Conservation (phyloP, 2,329 filamentous ascomycete species). For the Drechmeria coniospora region DNA sequence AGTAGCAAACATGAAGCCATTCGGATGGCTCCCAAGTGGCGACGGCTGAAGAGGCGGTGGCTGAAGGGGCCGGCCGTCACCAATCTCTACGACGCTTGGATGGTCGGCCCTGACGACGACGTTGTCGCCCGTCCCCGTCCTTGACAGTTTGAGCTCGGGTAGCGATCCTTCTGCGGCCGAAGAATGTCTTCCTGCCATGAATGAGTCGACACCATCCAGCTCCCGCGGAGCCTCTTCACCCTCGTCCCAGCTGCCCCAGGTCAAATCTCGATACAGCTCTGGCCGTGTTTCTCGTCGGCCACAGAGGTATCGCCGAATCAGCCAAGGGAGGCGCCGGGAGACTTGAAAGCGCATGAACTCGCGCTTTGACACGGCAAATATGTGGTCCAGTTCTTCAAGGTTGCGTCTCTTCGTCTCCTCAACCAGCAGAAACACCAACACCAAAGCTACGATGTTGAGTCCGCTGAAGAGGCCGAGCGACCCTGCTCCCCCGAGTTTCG, state of each 20-base stretch:
- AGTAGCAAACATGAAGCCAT: no score
- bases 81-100: slow-evolving; percentile 3
- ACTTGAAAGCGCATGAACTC: slow-evolving; percentile 22
- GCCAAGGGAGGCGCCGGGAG: slow-evolving; percentile 18
- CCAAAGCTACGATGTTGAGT: slow-evolving; percentile 29
- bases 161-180: no score
- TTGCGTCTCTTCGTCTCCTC: slow-evolving; percentile 26
- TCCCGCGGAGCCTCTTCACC: not conserved
- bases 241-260: slow-evolving; percentile 13
- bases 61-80: not conserved
- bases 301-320: slow-evolving; percentile 13
- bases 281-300: slow-evolving; percentile 9
- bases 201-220: not conserved
- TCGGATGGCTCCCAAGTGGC: not conserved
- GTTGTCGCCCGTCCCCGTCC: no score
- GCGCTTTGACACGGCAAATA: slow-evolving; percentile 23
- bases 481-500: slow-evolving; percentile 13
- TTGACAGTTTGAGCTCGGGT: no score
- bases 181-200: not conserved
- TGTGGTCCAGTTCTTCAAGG: slow-evolving; percentile 23
- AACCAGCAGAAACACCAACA: slow-evolving; percentile 27
- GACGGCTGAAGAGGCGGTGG: no score
- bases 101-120: not conserved
- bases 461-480: slow-evolving; percentile 29
- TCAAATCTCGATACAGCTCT: slow-evolving; percentile 17